Percentiles rank a stretch among this genome's conserved stretches.
Conservation (phyloP, 768 basidiomycete genomes). For the Mycena belliarum region DNA sequence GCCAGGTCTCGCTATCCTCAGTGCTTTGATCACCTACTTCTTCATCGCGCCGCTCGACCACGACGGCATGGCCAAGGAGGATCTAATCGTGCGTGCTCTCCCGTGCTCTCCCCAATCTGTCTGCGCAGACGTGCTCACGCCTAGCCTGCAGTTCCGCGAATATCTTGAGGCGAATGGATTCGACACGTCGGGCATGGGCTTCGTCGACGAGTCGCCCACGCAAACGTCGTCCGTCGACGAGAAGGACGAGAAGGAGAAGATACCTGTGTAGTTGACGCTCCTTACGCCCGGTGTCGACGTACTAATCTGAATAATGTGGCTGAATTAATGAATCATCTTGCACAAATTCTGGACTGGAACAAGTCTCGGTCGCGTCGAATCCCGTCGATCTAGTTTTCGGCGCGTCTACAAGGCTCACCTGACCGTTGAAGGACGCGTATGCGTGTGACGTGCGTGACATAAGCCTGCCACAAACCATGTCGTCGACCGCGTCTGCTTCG, state of each 20-base stretch:
- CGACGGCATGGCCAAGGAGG: slow-evolving; percentile 82
- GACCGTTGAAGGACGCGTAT: slow-evolving; percentile 3
- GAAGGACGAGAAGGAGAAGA: slow-evolving; percentile 18
- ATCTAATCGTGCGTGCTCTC: slow-evolving; percentile 50
- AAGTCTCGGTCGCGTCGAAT: too few relatives aligned
- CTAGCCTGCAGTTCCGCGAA: slow-evolving; percentile 61
- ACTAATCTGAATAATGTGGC: neutral
- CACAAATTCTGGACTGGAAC: too few relatives aligned
- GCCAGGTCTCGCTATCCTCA: slow-evolving; percentile 69
- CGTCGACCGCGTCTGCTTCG: slow-evolving; percentile 37
- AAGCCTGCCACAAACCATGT: slow-evolving; percentile 29
- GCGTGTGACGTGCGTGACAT: neutral
- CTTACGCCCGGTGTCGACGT: neutral
- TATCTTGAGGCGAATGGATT: slow-evolving; percentile 81
- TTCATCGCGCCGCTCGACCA: slow-evolving; percentile 73
- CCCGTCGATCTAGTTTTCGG: too few relatives aligned
- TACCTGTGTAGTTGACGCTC: neutral
- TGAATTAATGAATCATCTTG: neutral
- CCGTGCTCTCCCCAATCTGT: neutral
- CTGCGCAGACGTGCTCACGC: neutral
- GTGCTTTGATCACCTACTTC: slow-evolving; percentile 70
- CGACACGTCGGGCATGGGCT: slow-evolving; percentile 75
- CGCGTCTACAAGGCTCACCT: neutral
- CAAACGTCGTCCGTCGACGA: slow-evolving; percentile 2
- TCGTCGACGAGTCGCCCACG: slow-evolving; percentile 27